Percentiles rank a stretch among this genome's conserved stretches.
These are phyloP conservation scores for Collybiopsis luxurians DNA, from an alignment of 768 basidiomycete species.

Conservation along the genomic window DNA sequence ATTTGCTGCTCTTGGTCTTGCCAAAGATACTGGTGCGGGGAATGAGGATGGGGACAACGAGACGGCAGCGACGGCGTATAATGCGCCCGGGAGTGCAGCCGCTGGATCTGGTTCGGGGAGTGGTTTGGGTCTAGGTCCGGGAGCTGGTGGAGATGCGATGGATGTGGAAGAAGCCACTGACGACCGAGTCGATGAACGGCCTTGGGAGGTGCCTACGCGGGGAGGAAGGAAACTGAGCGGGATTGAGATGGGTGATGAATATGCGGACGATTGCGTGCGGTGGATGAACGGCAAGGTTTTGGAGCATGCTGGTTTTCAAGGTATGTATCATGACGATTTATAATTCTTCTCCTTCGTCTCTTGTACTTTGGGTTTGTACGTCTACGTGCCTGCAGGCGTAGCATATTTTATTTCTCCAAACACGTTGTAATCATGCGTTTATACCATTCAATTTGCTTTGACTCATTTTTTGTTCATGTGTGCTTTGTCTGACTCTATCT, in stretches of 20 bases:
- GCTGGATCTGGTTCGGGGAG: constrained; percentile 18
- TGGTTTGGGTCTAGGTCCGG: constrained; percentile 26
- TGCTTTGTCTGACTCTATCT: not conserved
- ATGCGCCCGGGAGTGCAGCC: constrained; percentile 16
- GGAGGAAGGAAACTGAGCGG: constrained; percentile 21
- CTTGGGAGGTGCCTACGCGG: constrained; percentile 43
- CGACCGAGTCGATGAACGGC: constrained; percentile 56
- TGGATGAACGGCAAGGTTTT: constrained; percentile 78
- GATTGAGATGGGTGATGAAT: constrained; percentile 58
- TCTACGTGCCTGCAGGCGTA: not conserved
- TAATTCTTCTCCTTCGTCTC: not conserved
- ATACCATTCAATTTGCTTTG: too few species aligned
- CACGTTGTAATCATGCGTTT: not conserved
- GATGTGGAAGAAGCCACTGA: constrained; percentile 23
- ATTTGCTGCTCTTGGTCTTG: constrained; percentile 54
- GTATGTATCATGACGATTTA: constrained; percentile 36
- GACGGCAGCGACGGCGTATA: constrained; percentile 16
- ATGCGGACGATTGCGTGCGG: constrained; percentile 59
- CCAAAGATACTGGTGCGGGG: constrained; percentile 30
- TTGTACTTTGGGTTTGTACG: not conserved
- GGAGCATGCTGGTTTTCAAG: constrained; percentile 92
- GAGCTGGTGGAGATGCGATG: constrained; percentile 29
- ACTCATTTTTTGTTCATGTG: not conserved
- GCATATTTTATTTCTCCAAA: too few species aligned
- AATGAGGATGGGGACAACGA: constrained; percentile 32